Base-by-base conservation (phyloP, 176 grass and related monocot genomes). In the Oropetium thomaeum region DNA sequence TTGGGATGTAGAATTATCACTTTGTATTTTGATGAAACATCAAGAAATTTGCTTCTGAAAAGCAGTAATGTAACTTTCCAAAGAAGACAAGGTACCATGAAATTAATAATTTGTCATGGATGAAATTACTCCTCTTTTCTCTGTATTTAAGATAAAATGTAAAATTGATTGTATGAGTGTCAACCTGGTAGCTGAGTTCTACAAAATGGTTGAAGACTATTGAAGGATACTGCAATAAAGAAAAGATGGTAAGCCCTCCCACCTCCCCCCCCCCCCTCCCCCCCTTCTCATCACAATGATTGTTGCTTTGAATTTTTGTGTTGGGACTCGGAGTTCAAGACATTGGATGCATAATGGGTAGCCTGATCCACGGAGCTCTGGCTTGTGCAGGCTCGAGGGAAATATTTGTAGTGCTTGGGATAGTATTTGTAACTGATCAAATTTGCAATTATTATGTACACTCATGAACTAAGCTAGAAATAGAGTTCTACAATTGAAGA, bases 1-100 rank as follows among this genome's bases (percentile, higher is more conserved):
- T 98, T 48, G 84, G 96, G 34, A 92, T 98, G 44, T 91, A 90
- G 76, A 77, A 70, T 55, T 75, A 3, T 20, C 14, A 17, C 11
- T 60, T 62, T 80, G 51, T 77, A 58, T 68, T 41, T 38, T 31
- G 14, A 66, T 26, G 25, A 71, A 66, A 32, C n/a, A 52, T 60
- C 35, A 2, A 66, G 73, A 59, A 23, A 70, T 72, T 72, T 25
- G 66, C n/a, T 64, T 28, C 55, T 63, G 8, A 71, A 20, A 57
- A 71, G 35, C 54, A 29, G 1, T 28, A 22, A 40, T 85, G 51
- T 28, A 71, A 48, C 13, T 32, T 82, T 76, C 7, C 35, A 38
- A 14, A 70, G 22, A 63, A 47, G 78, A 63, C 47, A 55, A 71
- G 49, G 53, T 70, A 55, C 3, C 48, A 86, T 71, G 31, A 60